Percentiles rank a stretch among this genome's conserved stretches.
phyloP scores from a whole-genome alignment of 768 basidiomycete genomes.

The Leccinum broughii region DNA sequence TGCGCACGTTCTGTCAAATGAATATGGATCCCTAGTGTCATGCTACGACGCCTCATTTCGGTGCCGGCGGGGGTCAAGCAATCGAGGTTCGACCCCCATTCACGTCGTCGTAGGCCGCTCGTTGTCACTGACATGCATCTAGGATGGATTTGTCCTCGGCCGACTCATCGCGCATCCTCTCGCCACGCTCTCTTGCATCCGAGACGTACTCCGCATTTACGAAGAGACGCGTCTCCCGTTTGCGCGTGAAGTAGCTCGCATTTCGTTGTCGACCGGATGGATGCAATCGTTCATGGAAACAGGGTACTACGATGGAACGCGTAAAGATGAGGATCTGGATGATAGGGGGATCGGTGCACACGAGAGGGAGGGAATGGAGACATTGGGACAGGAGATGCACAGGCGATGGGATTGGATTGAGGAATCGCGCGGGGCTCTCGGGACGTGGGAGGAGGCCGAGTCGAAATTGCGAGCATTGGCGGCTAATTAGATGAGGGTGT shows the following conservation, averaged over 20 bases:
- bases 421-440: conserved; percentile 4
- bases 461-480: conserved; percentile 1
- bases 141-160: conserved; percentile 27
- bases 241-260: conserved; percentile 11
- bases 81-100: conserved; percentile 18
- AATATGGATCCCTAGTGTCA: conserved; percentile 14
- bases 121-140: neutral
- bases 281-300: conserved; percentile 15
- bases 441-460: conserved; percentile 22
- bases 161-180: conserved; percentile 27
- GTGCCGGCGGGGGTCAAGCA: conserved; percentile 30
- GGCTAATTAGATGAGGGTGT: neutral
- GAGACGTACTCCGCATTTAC: conserved; percentile 12
- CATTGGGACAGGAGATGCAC: conserved; percentile 10
- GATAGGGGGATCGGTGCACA: conserved; percentile 7
- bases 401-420: conserved; percentile 21
- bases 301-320: conserved; percentile 25
- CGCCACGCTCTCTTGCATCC: conserved; percentile 1
- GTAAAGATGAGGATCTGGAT: conserved; percentile 9
- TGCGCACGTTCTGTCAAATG: neutral
- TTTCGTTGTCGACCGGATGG: conserved; percentile 13
- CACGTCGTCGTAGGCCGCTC: neutral
- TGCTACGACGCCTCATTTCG: conserved; percentile 28
- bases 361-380: conserved; percentile 22
- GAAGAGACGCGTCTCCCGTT: conserved; percentile 18